Conservation (phyloP, 176 grass and related monocot genomes). For the Thalia dealbata region DNA sequence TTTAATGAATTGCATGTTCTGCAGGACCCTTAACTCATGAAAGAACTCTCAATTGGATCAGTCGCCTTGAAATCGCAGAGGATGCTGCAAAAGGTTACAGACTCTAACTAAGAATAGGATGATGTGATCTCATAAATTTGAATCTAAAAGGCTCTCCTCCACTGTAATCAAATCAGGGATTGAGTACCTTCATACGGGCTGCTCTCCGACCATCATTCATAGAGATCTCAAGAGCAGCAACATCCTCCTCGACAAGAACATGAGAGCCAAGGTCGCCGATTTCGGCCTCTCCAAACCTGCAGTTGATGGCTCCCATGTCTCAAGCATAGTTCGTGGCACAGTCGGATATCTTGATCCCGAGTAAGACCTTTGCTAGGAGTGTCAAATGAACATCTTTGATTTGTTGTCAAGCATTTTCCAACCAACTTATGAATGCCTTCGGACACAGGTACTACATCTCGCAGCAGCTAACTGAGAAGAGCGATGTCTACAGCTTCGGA, state of each 20-base stretch:
- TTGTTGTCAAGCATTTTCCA: too few species aligned
- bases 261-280: conserved; percentile 89
- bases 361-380: conserved; percentile 29
- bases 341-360: conserved; percentile 92
- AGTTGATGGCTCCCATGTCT: conserved; percentile 68
- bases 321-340: conserved; percentile 78
- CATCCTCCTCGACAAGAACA: conserved; percentile 78
- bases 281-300: conserved; percentile 79
- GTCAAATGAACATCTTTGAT: too few species aligned
- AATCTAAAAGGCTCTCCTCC: background rate
- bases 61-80: conserved; percentile 90
- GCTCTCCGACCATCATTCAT: conserved; percentile 90
- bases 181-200: conserved; percentile 94
- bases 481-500: conserved; percentile 91
- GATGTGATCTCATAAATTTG: background rate
- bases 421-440: background rate
- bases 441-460: conserved; percentile 70
- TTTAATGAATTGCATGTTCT: background rate
- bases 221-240: conserved; percentile 94
- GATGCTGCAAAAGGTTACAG: conserved; percentile 96
- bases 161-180: conserved; percentile 42
- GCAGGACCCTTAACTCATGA: conserved; percentile 48
- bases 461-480: conserved; percentile 96
- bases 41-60: conserved; percentile 79
- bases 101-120: background rate